Conservation (phyloP, 2,329 filamentous ascomycete species). For the Coniochaeta sp. region DNA sequence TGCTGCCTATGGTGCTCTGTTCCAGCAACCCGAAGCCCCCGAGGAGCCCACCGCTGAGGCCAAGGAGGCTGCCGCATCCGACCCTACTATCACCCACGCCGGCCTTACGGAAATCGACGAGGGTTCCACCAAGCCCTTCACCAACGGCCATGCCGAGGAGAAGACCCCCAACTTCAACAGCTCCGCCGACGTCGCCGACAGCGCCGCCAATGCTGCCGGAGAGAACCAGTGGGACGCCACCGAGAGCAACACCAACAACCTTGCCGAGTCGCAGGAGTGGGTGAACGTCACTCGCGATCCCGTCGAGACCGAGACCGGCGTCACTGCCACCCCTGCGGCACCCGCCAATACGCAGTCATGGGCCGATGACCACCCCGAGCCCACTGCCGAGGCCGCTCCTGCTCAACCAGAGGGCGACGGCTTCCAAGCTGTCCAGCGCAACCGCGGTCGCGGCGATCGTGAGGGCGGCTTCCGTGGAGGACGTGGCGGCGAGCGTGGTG, state of each 20-base stretch:
- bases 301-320: conserved; percentile 64
- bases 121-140: conserved; percentile 30
- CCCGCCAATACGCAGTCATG: conserved; percentile 58
- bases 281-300: conserved; percentile 57
- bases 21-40: conserved; percentile 19
- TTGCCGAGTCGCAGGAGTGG: conserved; percentile 58
- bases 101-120: conserved; percentile 60
- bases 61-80: conserved; percentile 35
- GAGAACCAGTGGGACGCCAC: conserved; percentile 59
- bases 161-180: conserved; percentile 30
- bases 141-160: conserved; percentile 37
- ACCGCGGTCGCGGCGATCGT: conserved; percentile 47
- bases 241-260: conserved; percentile 24
- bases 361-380: conserved; percentile 71
- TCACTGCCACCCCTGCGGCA: conserved; percentile 53
- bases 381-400: conserved; percentile 32
- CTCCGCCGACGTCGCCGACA: conserved; percentile 38
- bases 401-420: conserved; percentile 46
- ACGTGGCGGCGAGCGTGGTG: conserved; percentile 30
- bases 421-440: conserved; percentile 65
- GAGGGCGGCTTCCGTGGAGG: conserved; percentile 24
- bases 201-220: conserved; percentile 52
- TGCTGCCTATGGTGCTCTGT: conserved; percentile 42
- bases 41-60: conserved; percentile 24
- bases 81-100: conserved; percentile 62